A percentile compares a stretch with the other conserved stretches of the same genome.
Conservation (phyloP, 257 asterid genomes). For the Jacaranda copaia region DNA sequence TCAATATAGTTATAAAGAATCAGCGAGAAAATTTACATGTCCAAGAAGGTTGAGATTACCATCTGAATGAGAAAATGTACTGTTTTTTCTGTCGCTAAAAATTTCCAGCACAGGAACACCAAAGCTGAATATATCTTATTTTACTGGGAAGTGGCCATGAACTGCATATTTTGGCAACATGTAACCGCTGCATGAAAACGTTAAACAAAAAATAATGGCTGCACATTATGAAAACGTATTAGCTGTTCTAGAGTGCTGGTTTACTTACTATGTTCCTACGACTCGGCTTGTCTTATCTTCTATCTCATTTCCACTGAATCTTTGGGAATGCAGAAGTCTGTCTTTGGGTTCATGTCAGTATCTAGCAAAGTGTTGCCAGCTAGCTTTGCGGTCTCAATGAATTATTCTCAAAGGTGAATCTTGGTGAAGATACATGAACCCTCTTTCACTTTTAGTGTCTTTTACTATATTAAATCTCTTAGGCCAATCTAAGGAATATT, state of each 20-base stretch:
- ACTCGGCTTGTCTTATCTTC: constrained; percentile 54
- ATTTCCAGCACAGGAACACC: constrained; percentile 46
- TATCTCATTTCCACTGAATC: constrained; percentile 51
- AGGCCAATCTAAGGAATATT: constrained; percentile 53
- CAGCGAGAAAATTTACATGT: constrained; percentile 41
- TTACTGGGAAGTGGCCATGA: constrained; percentile 39
- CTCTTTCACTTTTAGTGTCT: constrained; percentile 60
- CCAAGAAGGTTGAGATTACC: constrained; percentile 43
- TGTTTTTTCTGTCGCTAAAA: constrained; percentile 40
- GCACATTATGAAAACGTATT: background rate
- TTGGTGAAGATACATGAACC: constrained; percentile 64
- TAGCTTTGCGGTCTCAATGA: constrained; percentile 60
- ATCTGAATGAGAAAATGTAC: constrained; percentile 31
- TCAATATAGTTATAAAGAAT: no score
- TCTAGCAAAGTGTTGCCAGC: constrained; percentile 67
- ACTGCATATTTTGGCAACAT: constrained; percentile 47
- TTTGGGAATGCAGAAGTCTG: constrained; percentile 64
- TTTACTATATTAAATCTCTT: constrained; percentile 48
- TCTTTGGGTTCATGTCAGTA: constrained; percentile 55
- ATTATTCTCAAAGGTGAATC: constrained; percentile 57
- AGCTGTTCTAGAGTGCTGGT: background rate
- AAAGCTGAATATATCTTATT: constrained; percentile 49
- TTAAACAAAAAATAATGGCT: background rate
- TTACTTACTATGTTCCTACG: constrained; percentile 61
- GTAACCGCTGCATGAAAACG: constrained; percentile 37